Conservation (phyloP, 371 early-diverging fungal species). For the Apophysomyces ossiformis region DNA sequence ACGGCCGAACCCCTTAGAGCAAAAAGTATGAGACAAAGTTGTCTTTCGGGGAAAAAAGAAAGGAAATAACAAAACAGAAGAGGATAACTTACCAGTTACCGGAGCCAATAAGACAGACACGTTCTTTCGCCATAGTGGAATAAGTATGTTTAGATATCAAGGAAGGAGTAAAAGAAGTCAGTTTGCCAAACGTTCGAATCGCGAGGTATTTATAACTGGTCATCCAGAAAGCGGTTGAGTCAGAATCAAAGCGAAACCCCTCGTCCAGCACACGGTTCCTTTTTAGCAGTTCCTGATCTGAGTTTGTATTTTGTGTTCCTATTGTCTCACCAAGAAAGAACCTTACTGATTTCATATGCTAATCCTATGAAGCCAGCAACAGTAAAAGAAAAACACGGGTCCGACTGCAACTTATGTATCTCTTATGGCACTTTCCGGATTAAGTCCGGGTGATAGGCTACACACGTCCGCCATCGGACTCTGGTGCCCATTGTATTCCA, state of each 20-base stretch:
- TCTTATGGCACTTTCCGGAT: too few relatives aligned
- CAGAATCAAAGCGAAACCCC: constrained; percentile 12
- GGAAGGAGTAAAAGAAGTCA: constrained; percentile 11
- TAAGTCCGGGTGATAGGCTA: too few relatives aligned
- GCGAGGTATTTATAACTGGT: constrained; percentile 20
- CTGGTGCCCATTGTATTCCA: too few relatives aligned
- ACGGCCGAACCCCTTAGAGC: constrained; percentile 87
- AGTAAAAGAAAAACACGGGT: too few relatives aligned
- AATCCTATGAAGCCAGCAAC: too few relatives aligned
- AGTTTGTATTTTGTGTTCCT: constrained; percentile 6
- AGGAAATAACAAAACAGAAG: constrained; percentile 13
- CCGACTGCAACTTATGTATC: too few relatives aligned
- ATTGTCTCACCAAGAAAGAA: neutral
- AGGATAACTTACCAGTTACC: constrained; percentile 86
- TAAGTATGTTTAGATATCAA: neutral
- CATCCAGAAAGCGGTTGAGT: constrained; percentile 15
- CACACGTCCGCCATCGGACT: too few relatives aligned
- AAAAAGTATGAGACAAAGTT: neutral
- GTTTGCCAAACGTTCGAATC: neutral
- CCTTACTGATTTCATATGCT: neutral
- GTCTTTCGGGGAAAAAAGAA: neutral
- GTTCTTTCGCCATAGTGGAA: constrained; percentile 55
- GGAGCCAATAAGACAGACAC: constrained; percentile 89
- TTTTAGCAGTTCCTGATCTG: constrained; percentile 12
- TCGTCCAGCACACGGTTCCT: constrained; percentile 5